Evolutionary conservation across 805 yeast species (phyloP).

Genomic region (Kazachstania taianensis): DNA sequence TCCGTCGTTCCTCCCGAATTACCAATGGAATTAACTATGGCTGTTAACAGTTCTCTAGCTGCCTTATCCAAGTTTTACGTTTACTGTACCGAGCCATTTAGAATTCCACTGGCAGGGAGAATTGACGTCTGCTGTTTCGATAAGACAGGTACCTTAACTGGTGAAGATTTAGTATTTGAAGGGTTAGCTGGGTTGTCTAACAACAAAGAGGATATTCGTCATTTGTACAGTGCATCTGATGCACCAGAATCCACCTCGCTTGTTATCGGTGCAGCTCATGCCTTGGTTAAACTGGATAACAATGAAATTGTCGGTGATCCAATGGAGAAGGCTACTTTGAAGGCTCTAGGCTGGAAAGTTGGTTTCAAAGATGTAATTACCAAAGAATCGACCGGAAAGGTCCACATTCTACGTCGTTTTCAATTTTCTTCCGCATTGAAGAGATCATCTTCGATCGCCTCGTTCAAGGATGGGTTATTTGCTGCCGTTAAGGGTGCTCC

Average conservation of each 20-base stretch:
- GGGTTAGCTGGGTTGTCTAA: slow-evolving; percentile 77
- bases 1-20: slow-evolving; percentile 98
- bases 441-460: slow-evolving; percentile 82
- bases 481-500: slow-evolving; percentile 98
- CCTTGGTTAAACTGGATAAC: slow-evolving; percentile 85
- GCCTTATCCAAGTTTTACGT: slow-evolving; percentile 81
- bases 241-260: slow-evolving; percentile 61
- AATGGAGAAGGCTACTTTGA: slow-evolving; percentile 94
- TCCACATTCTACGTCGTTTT: slow-evolving; percentile 81
- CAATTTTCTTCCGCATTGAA: slow-evolving; percentile 94
- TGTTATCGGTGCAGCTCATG: slow-evolving; percentile 92
- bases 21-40: slow-evolving; percentile 98
- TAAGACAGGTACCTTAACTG: slow-evolving; percentile 96
- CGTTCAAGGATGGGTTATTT: slow-evolving; percentile 44
- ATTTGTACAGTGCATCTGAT: slow-evolving; percentile 41
- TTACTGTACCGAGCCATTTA: slow-evolving; percentile 96
- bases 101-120: slow-evolving; percentile 96
- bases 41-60: slow-evolving; percentile 84
- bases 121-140: slow-evolving; percentile 97
- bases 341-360: slow-evolving; percentile 78
- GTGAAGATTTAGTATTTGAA: slow-evolving; percentile 91
- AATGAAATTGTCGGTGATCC: slow-evolving; percentile 99
- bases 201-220: slow-evolving; percentile 39
- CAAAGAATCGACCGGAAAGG: slow-evolving; percentile 36
- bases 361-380: slow-evolving; percentile 64